Percentiles rank a stretch among this genome's conserved stretches.
Evolutionary conservation across 495 filamentous ascomycete genomes (phyloP).

Genomic region (Penicillium paxilli): DNA sequence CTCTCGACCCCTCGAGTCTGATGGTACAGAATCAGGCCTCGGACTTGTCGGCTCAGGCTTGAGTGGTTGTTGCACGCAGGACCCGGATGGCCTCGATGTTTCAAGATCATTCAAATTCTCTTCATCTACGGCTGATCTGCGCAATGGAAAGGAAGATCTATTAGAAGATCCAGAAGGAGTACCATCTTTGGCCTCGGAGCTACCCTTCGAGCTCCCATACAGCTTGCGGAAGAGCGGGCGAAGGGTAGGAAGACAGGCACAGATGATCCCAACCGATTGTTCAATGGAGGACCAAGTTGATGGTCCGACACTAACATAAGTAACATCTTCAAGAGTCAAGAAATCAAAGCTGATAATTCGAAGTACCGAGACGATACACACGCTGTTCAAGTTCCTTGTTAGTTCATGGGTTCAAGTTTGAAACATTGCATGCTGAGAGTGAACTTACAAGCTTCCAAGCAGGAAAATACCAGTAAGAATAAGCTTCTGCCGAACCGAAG

Average conservation of each 20-base stretch:
- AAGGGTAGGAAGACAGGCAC: conserved; percentile 50
- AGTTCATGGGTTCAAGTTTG: neutral
- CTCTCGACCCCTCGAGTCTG: neutral
- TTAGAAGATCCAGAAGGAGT: neutral
- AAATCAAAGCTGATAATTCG: conserved; percentile 14
- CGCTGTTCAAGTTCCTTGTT: conserved; percentile 21
- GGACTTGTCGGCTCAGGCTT: neutral
- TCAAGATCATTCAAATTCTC: conserved; percentile 10
- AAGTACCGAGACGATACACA: conserved; percentile 27
- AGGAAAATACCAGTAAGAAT: conserved; percentile 35
- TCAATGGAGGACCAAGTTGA: conserved; percentile 54
- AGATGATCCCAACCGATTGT: conserved; percentile 49
- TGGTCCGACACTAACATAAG: conserved; percentile 23
- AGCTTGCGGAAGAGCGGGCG: conserved; percentile 23
- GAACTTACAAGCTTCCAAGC: conserved; percentile 33
- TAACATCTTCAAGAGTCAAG: conserved; percentile 9
- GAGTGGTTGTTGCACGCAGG: neutral
- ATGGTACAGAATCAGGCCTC: neutral
- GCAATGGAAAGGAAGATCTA: neutral
- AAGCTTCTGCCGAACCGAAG: conserved; percentile 28
- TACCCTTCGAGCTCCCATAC: conserved; percentile 5
- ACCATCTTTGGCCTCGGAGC: neutral
- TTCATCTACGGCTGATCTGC: neutral
- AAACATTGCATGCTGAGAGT: neutral
- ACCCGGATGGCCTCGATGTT: neutral